A percentile compares a stretch with the other conserved stretches of the same genome.
These are phyloP conservation scores for Xylaria venustula DNA, from an alignment of 495 filamentous ascomycete genomes.

Conservation along the genomic window DNA sequence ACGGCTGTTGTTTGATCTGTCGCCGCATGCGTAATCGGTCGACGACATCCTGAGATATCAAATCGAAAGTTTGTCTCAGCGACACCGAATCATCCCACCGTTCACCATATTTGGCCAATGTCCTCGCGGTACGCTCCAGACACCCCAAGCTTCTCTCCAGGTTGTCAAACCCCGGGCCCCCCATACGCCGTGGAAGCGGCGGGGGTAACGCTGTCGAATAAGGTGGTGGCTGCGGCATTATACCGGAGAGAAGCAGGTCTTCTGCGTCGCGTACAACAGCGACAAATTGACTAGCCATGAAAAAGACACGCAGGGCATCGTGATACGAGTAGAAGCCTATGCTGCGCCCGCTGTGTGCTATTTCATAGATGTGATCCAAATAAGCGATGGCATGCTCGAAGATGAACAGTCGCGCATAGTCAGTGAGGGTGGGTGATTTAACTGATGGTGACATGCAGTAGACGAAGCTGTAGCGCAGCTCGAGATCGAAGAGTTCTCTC, in stretches of 20 bases:
- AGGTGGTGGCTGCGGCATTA: slow-evolving; percentile 28
- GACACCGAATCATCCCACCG: slow-evolving; percentile 49
- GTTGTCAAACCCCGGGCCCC: slow-evolving; percentile 33
- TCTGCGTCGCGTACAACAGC: slow-evolving; percentile 60
- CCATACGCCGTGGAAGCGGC: slow-evolving; percentile 30
- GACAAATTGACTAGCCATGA: slow-evolving; percentile 68
- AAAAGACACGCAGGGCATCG: slow-evolving; percentile 69
- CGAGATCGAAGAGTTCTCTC: slow-evolving; percentile 71
- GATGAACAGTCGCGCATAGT: slow-evolving; percentile 70
- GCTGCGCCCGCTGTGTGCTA: slow-evolving; percentile 49
- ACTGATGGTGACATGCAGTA: slow-evolving; percentile 77
- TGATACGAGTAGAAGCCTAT: slow-evolving; percentile 67
- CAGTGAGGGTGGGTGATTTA: slow-evolving; percentile 58
- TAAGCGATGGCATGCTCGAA: slow-evolving; percentile 82
- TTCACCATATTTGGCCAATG: slow-evolving; percentile 47
- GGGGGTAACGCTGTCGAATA: slow-evolving; percentile 34
- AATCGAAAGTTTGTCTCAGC: slow-evolving; percentile 44
- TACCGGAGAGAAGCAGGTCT: slow-evolving; percentile 44
- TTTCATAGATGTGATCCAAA: slow-evolving; percentile 56
- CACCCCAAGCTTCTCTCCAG: slow-evolving; percentile 45
- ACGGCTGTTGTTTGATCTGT: slow-evolving; percentile 23
- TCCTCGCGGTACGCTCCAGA: slow-evolving; percentile 41
- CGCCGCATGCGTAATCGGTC: slow-evolving; percentile 31
- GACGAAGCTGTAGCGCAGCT: slow-evolving; percentile 80
- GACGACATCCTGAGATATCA: slow-evolving; percentile 33